Evolutionary conservation across 805 yeast species (phyloP).

Genomic region (Grigorovia jiainica): DNA sequence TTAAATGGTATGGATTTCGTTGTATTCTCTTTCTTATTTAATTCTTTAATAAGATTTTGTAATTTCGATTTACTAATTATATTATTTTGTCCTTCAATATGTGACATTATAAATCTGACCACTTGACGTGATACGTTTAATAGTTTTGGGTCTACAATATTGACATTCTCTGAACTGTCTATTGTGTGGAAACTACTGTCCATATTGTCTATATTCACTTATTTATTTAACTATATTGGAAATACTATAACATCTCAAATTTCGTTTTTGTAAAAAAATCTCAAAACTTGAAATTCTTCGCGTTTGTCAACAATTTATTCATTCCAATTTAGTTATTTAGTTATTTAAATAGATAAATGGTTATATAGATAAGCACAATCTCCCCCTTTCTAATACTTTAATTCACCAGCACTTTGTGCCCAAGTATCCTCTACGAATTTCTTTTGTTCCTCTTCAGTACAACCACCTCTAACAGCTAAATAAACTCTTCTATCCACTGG

Average conservation of each 20-base stretch:
- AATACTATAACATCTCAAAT: no score
- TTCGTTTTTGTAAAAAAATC: no score
- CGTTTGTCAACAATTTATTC: no score
- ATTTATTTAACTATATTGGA: no score
- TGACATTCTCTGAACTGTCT: conserved; percentile 3
- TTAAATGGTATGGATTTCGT: conserved; percentile 9
- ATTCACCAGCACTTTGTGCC: conserved; percentile 38
- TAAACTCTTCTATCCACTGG: conserved; percentile 45
- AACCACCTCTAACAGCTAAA: conserved; percentile 47
- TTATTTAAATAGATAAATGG: no score
- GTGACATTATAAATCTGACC: conserved; percentile 18
- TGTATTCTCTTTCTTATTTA: conserved; percentile 13
- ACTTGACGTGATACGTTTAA: conserved; percentile 18
- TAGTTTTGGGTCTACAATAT: no score
- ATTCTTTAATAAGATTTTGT: conserved; percentile 13
- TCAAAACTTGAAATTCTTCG: no score
- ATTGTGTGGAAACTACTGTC: no score
- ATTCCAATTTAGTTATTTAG: no score
- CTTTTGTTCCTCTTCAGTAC: conserved; percentile 33
- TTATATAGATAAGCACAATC: no score
- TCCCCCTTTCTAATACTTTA: conserved; percentile 34
- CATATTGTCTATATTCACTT: no score
- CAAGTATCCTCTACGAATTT: conserved; percentile 41
- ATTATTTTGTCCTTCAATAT: conserved; percentile 17
- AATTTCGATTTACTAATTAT: conserved; percentile 16